Base-by-base conservation (phyloP, 2,329 filamentous ascomycete species). In the Epichloe baconii region DNA sequence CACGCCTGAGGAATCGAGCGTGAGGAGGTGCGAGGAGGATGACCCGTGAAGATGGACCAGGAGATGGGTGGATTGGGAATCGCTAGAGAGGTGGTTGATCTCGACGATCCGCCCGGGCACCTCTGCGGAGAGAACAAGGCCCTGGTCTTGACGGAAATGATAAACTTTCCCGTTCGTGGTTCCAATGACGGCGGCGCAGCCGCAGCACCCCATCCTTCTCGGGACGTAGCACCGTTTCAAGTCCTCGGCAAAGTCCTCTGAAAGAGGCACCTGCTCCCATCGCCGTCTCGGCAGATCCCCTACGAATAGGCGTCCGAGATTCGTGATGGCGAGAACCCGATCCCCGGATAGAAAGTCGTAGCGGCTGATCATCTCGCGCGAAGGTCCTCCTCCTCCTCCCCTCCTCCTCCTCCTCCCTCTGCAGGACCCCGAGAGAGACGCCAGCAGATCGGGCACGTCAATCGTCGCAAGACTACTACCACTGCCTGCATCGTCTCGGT, bases 301-400 rank as follows among this genome's bases (percentile, higher is more conserved):
- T 0, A 77, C 55, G 4, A 85, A 68, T 0, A 87, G 61, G 17
- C 75, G 73, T 1, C 85, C 85, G 37, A 76, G 75, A 0, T 75
- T 80, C 0, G 82, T 83, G 0, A 73, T 75, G 3, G 78, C 69
- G 17, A 88, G 63, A 3, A 87, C 60, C 2, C 67, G 63, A 3
- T 70, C 62, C 3, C 75, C 66, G 0, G 72, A 72, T 3, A 86
- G 61, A 52, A 86, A 86, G 23, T 77, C 75, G 59, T 86, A 88
- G 43, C 77, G 74, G 51, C 79, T 77, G 53, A 86, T 77, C 10
- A 68, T 60, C 61, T 77, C 62, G 56, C 65, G 44, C 52, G 63
- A 47, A 12, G 37, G 44, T 14, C 34, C 23, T 8, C 40, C 23
- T 8, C 40, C 17, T 17, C 17, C 17, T 23, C 23, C 7, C 5